phyloP scores from a whole-genome alignment of 306 rosid species.

The Vigna hirtella region DNA sequence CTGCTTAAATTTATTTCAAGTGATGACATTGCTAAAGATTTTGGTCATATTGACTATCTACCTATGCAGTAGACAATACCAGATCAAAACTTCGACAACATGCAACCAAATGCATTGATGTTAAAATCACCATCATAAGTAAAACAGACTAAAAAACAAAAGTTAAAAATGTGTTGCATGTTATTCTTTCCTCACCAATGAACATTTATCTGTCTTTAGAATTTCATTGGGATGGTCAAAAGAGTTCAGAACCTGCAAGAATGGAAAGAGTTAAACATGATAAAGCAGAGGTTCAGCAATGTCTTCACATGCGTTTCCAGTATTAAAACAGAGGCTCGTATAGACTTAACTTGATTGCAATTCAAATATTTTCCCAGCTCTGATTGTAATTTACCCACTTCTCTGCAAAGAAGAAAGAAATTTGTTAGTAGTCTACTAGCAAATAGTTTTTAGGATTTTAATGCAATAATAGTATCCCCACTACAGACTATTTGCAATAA shows the following conservation, averaged over 20 bases:
- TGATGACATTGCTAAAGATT: constrained; percentile 1
- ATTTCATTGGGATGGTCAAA: constrained; percentile 55
- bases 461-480: constrained; percentile 28
- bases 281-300: constrained; percentile 30
- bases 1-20: constrained; percentile 33
- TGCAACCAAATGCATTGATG: constrained; percentile 26
- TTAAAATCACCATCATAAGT: constrained; percentile 22
- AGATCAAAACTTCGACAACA: constrained; percentile 18
- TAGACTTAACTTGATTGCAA: constrained; percentile 55
- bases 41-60: constrained; percentile 27
- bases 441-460: constrained; percentile 20
- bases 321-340: constrained; percentile 51
- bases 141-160: constrained; percentile 19
- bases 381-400: constrained; percentile 60
- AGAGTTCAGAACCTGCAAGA: constrained; percentile 54
- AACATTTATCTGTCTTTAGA: constrained; percentile 53
- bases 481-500: background rate
- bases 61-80: background rate
- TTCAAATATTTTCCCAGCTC: constrained; percentile 60
- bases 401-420: constrained; percentile 57
- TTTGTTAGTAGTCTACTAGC: constrained; percentile 24
- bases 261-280: constrained; percentile 40
- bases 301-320: constrained; percentile 23
- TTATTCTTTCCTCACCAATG: constrained; percentile 55
- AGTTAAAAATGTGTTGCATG: constrained; percentile 27